These are phyloP conservation scores for Yarrowia divulgata DNA, from an alignment of 805 yeast species.

Conservation along the genomic window DNA sequence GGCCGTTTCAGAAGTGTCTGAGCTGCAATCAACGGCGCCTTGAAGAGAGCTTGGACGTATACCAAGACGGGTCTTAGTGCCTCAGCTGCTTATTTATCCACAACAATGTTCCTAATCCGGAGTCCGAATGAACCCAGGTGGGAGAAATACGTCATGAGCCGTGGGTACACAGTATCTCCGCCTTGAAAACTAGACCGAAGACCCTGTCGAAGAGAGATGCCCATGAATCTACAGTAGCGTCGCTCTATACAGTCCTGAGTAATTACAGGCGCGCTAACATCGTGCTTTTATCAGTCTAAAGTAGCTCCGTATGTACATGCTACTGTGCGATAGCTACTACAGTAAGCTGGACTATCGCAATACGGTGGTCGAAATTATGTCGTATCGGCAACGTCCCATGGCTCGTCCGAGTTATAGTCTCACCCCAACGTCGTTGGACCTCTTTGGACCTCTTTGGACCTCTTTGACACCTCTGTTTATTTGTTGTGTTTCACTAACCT, in stretches of 20 bases:
- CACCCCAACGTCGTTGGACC: too few relatives aligned
- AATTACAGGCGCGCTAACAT: not conserved
- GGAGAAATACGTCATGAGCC: not conserved
- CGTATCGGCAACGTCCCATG: not conserved
- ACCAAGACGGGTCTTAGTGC: too few relatives aligned
- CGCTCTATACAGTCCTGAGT: not conserved
- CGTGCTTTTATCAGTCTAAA: not conserved
- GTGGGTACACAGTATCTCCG: not conserved
- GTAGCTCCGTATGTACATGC: too few relatives aligned
- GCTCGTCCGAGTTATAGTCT: not conserved
- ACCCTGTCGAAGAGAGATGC: not conserved
- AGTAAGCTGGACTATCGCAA: too few relatives aligned
- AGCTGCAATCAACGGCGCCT: not conserved
- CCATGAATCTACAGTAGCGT: not conserved
- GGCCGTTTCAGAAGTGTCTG: not conserved
- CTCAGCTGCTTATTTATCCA: not conserved
- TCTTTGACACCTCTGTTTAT: not conserved
- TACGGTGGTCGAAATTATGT: not conserved
- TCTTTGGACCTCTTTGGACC: not conserved
- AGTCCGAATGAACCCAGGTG: not conserved
- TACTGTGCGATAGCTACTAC: too few relatives aligned
- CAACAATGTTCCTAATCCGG: not conserved
- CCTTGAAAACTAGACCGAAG: not conserved
- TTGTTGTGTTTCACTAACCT: conserved; percentile 2
- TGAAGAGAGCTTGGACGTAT: not conserved